These are phyloP conservation scores for Diplodia sapinea DNA, from an alignment of 2,329 filamentous ascomycete genomes.

Conservation along the genomic window DNA sequence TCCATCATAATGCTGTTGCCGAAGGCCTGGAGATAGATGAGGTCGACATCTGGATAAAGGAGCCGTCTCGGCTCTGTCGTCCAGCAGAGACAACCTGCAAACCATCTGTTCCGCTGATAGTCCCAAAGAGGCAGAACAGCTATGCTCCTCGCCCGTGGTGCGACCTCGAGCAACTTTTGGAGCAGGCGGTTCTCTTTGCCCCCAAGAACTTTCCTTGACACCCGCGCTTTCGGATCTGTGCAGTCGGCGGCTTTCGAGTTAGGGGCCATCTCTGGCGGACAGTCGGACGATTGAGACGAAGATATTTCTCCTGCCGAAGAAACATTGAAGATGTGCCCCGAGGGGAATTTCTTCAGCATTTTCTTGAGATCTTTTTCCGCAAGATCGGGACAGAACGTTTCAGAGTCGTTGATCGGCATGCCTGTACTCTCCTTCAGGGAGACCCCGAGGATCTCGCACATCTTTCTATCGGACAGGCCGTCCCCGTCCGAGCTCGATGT, in stretches of 20 bases:
- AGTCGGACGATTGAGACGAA: background rate
- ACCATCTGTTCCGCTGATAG: conserved; percentile 47
- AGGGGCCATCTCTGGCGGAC: background rate
- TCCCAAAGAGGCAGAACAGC: conserved; percentile 51
- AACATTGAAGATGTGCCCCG: conserved; percentile 49
- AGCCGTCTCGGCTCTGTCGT: conserved; percentile 46
- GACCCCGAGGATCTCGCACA: conserved; percentile 39
- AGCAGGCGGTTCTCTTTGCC: background rate
- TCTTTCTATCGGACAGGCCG: background rate
- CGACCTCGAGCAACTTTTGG: conserved; percentile 8
- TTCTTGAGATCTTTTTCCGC: conserved; percentile 43
- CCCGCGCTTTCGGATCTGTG: background rate
- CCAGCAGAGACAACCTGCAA: conserved; percentile 48
- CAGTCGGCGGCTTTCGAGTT: background rate
- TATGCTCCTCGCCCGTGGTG: conserved; percentile 45
- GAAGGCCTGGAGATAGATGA: conserved; percentile 48
- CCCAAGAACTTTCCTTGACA: too few species aligned
- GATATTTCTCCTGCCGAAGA: conserved; percentile 35
- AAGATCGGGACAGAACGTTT: conserved; percentile 31
- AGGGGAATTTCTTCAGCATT: conserved; percentile 44
- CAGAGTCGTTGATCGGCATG: conserved; percentile 28
- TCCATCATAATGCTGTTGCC: conserved; percentile 48
- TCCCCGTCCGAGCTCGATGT: background rate
- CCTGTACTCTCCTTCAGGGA: conserved; percentile 29
- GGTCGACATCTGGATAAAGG: conserved; percentile 46